Evolutionary conservation across 1,139 yeast genomes (phyloP), one percentile per base, ranked within the genome.

Genomic region (Debaryomycetaceae sp.): DNA sequence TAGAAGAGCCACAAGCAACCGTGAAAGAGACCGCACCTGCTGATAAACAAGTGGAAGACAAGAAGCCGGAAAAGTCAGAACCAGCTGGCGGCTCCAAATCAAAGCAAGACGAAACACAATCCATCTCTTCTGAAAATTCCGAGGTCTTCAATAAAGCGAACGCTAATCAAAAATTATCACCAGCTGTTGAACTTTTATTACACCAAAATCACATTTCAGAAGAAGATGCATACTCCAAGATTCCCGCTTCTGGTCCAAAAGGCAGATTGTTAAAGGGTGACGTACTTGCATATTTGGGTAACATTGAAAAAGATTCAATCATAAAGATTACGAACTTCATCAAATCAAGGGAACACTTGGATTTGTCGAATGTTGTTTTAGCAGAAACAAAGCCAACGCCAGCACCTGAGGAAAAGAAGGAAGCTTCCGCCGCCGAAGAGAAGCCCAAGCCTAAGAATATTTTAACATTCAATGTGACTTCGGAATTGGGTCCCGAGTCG

Each of bases 211-310:
- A 76, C 44, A 81, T 93, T 49, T 75, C 91, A 2, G 65, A 66
- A 46, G 84, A 79, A 39, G 90, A 85, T 14, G 97, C 97, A 0
- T 53, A 87, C 31, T 61, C 68, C 17, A 80, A 84, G 52, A 88
- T 93, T 54, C 74, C 79, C 34, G 95, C 97, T 6, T 77, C 96
- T 1, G 99, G 98, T 11, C 95, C 96, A 34, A 76, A 82, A 48
- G 98, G 97, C 17, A 79, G 96, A 58, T 63, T 93, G 42, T 74
- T 90, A 53, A 87, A 87, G 69, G 98, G 98, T 50, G 99, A 93
- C 62, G 89, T 91, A 1, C 76, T 91, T 53, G 95, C 96, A 1
- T 83, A 80, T 60, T 63, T 91, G 46, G 97, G 98, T 24, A 64
- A 78, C 50, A 87, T 91, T 47, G 65, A 86, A 13, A 58, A 70